Evolutionary conservation across 2,329 filamentous ascomycete genomes (phyloP).

Genomic region (Dactylellina leptospora): DNA sequence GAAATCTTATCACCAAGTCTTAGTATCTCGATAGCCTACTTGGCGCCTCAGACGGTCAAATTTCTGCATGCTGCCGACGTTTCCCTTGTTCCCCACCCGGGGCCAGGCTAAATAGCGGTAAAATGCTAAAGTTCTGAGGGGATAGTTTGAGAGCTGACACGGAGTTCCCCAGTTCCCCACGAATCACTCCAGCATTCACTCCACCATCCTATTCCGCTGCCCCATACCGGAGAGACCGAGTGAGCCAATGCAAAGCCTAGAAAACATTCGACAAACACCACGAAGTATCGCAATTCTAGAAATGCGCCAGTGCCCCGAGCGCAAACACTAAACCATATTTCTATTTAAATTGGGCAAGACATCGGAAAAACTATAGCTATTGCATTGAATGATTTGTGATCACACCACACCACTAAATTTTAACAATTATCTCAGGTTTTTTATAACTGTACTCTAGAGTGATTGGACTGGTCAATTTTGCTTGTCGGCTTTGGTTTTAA

Average conservation of each 20-base stretch:
- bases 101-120: slow-evolving; percentile 29
- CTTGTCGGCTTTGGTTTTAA: background rate
- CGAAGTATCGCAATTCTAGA: no score
- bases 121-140: slow-evolving; percentile 16
- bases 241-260: background rate
- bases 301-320: background rate
- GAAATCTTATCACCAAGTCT: no score
- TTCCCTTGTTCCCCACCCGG: background rate
- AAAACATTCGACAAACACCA: slow-evolving; percentile 3
- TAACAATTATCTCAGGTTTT: no score
- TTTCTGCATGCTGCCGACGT: background rate
- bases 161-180: slow-evolving; percentile 30
- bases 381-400: no score
- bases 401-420: no score
- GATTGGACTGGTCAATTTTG: background rate
- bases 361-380: slow-evolving; percentile 38
- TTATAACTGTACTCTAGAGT: no score
- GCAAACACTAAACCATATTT: slow-evolving; percentile 5
- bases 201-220: background rate
- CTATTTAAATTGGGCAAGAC: slow-evolving; percentile 8
- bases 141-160: slow-evolving; percentile 5
- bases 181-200: slow-evolving; percentile 14
- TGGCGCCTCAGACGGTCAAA: no score
- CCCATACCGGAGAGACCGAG: background rate
- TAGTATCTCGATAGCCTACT: no score